Conservation (phyloP, 306 rosid genomes). For the Dryas octopetala region DNA sequence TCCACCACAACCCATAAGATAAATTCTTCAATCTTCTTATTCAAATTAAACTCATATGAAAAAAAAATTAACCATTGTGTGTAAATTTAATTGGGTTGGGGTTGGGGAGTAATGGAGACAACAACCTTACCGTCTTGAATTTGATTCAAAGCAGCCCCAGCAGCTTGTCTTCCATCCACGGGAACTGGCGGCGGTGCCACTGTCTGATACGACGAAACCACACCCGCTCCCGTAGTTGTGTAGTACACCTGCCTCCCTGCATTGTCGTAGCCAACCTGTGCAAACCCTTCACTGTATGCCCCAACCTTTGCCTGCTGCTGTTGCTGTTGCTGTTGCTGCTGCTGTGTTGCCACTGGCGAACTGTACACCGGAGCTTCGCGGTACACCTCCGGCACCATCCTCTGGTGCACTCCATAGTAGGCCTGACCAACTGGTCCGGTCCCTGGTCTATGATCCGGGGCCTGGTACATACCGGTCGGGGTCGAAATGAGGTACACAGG, state of each 20-base stretch:
- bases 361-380: conserved; percentile 40
- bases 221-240: conserved; percentile 34
- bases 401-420: conserved; percentile 49
- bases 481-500: conserved; percentile 67
- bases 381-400: conserved; percentile 40
- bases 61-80: neutral
- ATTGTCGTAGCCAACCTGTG: conserved; percentile 48
- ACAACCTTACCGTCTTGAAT: conserved; percentile 51
- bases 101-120: conserved; percentile 27
- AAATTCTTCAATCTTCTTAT: conserved; percentile 19
- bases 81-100: conserved; percentile 9
- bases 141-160: conserved; percentile 31
- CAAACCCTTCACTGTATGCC: conserved; percentile 42
- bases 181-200: conserved; percentile 32
- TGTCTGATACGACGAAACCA: conserved; percentile 36
- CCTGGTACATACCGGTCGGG: conserved; percentile 58
- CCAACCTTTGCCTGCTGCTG: conserved; percentile 28
- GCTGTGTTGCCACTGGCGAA: conserved; percentile 33
- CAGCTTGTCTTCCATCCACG: conserved; percentile 45
- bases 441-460: conserved; percentile 40
- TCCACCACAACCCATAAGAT: conserved; percentile 21
- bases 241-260: conserved; percentile 52
- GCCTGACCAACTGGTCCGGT: conserved; percentile 54
- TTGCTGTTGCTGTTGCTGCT: conserved; percentile 28
- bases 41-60: conserved; percentile 6